Evolutionary conservation across 2,329 filamentous ascomycete species (phyloP).

Genomic region (Acrodontium crateriforme): DNA sequence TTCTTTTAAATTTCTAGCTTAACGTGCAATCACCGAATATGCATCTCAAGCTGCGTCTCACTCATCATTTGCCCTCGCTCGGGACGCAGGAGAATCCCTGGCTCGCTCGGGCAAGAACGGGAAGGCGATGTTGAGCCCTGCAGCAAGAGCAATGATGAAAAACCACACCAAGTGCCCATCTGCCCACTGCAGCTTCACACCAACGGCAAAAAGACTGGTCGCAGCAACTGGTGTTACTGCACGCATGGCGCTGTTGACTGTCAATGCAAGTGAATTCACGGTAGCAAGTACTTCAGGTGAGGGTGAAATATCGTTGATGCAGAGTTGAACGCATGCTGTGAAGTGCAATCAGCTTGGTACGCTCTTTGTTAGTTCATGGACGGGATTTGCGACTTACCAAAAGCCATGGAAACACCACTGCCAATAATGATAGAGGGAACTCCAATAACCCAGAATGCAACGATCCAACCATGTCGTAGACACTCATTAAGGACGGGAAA

Average conservation of each 20-base stretch:
- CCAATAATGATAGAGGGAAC: conserved; percentile 39
- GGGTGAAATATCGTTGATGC: conserved; percentile 60
- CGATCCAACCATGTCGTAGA: conserved; percentile 32
- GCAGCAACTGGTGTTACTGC: conserved; percentile 53
- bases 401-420: conserved; percentile 52
- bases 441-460: conserved; percentile 44
- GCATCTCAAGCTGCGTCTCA: too few relatives aligned
- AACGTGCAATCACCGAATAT: too few relatives aligned
- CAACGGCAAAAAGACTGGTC: conserved; percentile 53
- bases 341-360: neutral
- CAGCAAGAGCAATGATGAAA: conserved; percentile 33
- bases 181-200: conserved; percentile 47
- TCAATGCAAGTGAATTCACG: conserved; percentile 56
- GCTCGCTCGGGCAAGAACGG: conserved; percentile 23
- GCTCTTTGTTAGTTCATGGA: neutral
- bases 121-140: conserved; percentile 21
- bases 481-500: conserved; percentile 44
- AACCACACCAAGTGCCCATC: conserved; percentile 54
- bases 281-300: conserved; percentile 51
- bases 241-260: conserved; percentile 46
- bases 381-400: conserved; percentile 32
- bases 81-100: too few relatives aligned
- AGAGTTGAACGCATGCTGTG: conserved; percentile 50
- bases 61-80: too few relatives aligned
- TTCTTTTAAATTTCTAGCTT: too few relatives aligned